Evolutionary conservation across 2,329 filamentous ascomycete species (phyloP), one percentile per base, ranked within the genome.

Genomic region (Sarocladiaceae sp.): DNA sequence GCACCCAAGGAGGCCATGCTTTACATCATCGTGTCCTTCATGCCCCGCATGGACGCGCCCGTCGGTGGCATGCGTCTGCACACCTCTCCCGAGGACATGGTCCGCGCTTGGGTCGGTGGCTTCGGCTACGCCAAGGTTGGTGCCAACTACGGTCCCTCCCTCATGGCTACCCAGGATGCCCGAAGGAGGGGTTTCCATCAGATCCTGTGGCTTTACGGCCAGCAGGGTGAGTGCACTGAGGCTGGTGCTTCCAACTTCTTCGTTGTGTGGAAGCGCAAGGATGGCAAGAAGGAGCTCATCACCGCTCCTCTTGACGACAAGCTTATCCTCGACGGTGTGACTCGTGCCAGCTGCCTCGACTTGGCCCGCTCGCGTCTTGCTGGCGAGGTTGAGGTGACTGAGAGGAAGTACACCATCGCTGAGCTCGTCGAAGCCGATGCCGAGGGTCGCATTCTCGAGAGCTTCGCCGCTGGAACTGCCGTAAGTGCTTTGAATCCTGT

Each of bases 201-300:
- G 77, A 87, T 97, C 52, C 79, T 97, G n/a, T 97, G 92, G 92
- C 78, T 97, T 49, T 94, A 96, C 63, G 90, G 90, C 1, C 69
- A 81, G 36, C 78, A 93, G 59, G 82, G 81, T 50, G 82, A 83
- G 64, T 91, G 95, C 57, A 97, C 92, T 2, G 92, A 97, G 74
- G 92, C 92, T 2, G 92, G 92, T 4, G 92, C 90, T 12, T 89
- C 84, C 63, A 97, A 97, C 72, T 96, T 96, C 73, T 96, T 97
- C 64, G 76, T 96, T 7, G 75, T 96, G 12, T 91, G 87, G 88
- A 79, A 77, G 64, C 67, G 68, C 52, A 69, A 65, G 60, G 68
- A 71, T 31, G 68, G 67, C 57, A 80, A 78, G 44, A 80, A 77
- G 65, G 79, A 85, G 59, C 76, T 97, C 28, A 77, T 96, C 52